phyloP scores from a whole-genome alignment of 352 stramenopile genomes.

The Phytophthora cactorum region DNA sequence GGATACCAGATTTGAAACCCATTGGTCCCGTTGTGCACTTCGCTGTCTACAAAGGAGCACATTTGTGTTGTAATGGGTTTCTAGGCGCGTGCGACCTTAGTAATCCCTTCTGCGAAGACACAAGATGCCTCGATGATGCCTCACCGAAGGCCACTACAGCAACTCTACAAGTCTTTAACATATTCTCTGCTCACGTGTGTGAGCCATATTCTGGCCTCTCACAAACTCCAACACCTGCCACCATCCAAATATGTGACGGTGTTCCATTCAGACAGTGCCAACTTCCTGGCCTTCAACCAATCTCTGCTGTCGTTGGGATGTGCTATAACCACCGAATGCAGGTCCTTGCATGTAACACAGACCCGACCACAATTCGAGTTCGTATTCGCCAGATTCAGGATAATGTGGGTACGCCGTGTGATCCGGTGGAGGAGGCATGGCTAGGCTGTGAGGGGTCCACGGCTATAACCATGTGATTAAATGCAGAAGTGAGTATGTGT shows the following conservation, averaged over 20 bases:
- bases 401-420: slow-evolving; percentile 15
- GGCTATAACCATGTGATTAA: background rate
- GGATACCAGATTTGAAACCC: slow-evolving; percentile 27
- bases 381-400: slow-evolving; percentile 36
- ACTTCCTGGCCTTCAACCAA: slow-evolving; percentile 8
- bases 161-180: slow-evolving; percentile 17
- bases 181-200: slow-evolving; percentile 19
- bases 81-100: slow-evolving; percentile 32
- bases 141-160: background rate
- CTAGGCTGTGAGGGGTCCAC: slow-evolving; percentile 21
- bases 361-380: slow-evolving; percentile 33
- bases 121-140: slow-evolving; percentile 22
- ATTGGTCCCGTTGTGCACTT: slow-evolving; percentile 20
- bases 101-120: slow-evolving; percentile 27
- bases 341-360: slow-evolving; percentile 38
- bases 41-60: slow-evolving; percentile 19
- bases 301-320: slow-evolving; percentile 23
- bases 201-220: slow-evolving; percentile 18
- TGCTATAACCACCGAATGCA: slow-evolving; percentile 49
- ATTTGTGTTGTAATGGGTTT: slow-evolving; percentile 52
- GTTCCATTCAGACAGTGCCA: slow-evolving; percentile 36
- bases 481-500: too few relatives aligned
- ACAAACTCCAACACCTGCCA: slow-evolving; percentile 25
- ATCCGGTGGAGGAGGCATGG: slow-evolving; percentile 35
- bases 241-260: slow-evolving; percentile 36